Conservation (phyloP, 2,329 filamentous ascomycete species). For the Fusarium sp. region DNA sequence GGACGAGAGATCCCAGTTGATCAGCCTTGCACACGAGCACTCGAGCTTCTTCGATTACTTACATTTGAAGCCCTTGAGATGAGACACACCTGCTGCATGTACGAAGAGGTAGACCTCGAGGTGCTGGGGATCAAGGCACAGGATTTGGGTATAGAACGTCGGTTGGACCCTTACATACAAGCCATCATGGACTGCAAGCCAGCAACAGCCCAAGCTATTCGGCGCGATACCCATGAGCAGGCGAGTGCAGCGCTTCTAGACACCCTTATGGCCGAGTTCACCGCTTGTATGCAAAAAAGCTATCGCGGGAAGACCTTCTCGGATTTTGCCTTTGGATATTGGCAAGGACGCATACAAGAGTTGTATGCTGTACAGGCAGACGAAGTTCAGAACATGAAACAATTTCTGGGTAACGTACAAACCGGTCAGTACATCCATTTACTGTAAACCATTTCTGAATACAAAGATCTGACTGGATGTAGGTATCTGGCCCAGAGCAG, state of each 20-base stretch:
- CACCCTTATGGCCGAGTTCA: not conserved
- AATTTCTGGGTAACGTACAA: not conserved
- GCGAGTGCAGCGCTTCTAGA: not conserved
- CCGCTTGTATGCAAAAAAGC: not conserved
- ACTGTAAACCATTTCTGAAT: no score
- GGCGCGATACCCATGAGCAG: not conserved
- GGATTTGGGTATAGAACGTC: not conserved
- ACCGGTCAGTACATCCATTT: not conserved
- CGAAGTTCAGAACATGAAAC: not conserved
- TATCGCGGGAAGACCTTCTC: not conserved
- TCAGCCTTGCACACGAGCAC: not conserved
- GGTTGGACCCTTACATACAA: no score
- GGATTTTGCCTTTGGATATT: not conserved
- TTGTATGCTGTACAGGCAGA: not conserved
- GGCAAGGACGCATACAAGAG: not conserved
- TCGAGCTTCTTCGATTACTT: constrained; percentile 4
- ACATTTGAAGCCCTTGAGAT: constrained; percentile 8
- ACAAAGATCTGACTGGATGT: no score
- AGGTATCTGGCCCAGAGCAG: not conserved
- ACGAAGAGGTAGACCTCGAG: not conserved
- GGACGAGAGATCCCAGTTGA: not conserved
- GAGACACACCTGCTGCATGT: constrained; percentile 1
- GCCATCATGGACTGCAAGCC: not conserved
- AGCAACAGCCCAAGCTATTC: not conserved
- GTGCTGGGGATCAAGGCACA: not conserved